phyloP scores from a whole-genome alignment of 2,329 filamentous ascomycete species.

The Aspergillus uvarum region DNA sequence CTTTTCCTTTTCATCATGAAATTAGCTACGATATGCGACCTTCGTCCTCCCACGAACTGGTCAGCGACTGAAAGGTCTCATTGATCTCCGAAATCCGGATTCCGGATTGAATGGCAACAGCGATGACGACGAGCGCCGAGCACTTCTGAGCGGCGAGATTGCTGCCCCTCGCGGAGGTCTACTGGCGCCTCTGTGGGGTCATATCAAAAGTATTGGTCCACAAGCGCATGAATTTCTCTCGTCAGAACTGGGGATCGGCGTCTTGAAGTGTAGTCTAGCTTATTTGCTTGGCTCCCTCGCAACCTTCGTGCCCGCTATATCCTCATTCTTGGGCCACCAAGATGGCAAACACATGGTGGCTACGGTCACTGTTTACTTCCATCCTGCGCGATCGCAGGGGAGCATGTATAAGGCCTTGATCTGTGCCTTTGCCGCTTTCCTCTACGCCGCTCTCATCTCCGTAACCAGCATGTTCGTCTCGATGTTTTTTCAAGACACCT shows the following conservation, averaged over 20 bases:
- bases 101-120: slow-evolving; percentile 30
- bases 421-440: slow-evolving; percentile 73
- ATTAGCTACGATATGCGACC: slow-evolving; percentile 69
- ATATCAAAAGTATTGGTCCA: slow-evolving; percentile 38
- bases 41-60: slow-evolving; percentile 85
- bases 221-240: slow-evolving; percentile 60
- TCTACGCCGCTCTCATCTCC: slow-evolving; percentile 73
- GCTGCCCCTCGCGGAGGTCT: slow-evolving; percentile 15
- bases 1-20: not conserved
- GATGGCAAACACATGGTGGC: slow-evolving; percentile 94
- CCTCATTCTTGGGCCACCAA: slow-evolving; percentile 72
- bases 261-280: slow-evolving; percentile 87
- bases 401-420: slow-evolving; percentile 86
- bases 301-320: slow-evolving; percentile 75
- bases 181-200: slow-evolving; percentile 21
- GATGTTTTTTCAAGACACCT: slow-evolving; percentile 69
- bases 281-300: slow-evolving; percentile 84
- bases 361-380: slow-evolving; percentile 92
- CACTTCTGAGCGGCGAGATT: slow-evolving; percentile 32
- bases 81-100: slow-evolving; percentile 67
- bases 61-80: slow-evolving; percentile 75
- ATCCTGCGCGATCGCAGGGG: slow-evolving; percentile 80
- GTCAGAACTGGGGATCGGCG: slow-evolving; percentile 73
- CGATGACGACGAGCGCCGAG: slow-evolving; percentile 39
- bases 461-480: slow-evolving; percentile 87